These are phyloP conservation scores for Artemisia annua DNA, from an alignment of 129 eudicot genomes.

Conservation along the genomic window DNA sequence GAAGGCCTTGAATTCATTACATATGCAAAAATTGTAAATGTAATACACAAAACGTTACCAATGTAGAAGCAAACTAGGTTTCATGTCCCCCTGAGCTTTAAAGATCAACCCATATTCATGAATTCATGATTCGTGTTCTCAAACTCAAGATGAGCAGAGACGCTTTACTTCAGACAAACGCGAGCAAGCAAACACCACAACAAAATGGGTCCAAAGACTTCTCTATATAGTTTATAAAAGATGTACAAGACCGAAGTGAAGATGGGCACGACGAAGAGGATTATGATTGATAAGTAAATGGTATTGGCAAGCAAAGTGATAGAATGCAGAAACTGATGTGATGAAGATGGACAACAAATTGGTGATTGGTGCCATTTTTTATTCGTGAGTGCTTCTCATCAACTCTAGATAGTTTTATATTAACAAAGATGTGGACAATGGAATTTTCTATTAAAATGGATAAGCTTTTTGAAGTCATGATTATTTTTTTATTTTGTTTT, in stretches of 20 bases:
- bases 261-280: constrained; percentile 1
- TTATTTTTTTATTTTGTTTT: too few species aligned
- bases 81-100: not conserved
- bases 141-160: not conserved
- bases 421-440: too few species aligned
- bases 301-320: not conserved
- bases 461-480: too few species aligned
- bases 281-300: not conserved
- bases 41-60: not conserved
- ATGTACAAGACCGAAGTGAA: not conserved
- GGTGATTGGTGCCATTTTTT: constrained; percentile 15
- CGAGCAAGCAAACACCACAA: not conserved
- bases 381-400: not conserved
- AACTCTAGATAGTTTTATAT: not conserved
- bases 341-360: not conserved
- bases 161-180: not conserved
- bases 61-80: not conserved
- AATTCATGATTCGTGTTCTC: not conserved
- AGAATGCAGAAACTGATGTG: constrained; percentile 10
- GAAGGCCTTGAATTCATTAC: not conserved
- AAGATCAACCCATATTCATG: not conserved
- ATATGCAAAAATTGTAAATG: not conserved
- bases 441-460: too few species aligned
- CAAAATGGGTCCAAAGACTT: not conserved
- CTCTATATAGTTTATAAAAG: not conserved